Evolutionary conservation across 2,329 filamentous ascomycete genomes (phyloP), one percentile per base, ranked within the genome.

Genomic region (Colletotrichum falcatum): DNA sequence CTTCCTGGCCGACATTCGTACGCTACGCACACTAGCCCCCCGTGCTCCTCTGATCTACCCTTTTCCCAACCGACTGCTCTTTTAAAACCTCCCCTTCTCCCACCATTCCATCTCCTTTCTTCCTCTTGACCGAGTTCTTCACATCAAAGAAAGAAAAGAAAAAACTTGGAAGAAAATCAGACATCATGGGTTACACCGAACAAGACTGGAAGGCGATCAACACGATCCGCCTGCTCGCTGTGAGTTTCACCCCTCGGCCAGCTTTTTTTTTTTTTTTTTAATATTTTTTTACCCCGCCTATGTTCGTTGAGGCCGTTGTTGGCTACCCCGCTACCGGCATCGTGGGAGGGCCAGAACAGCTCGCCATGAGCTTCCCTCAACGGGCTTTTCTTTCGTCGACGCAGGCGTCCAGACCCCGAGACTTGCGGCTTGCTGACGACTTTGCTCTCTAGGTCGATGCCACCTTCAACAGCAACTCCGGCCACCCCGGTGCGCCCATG

Each of bases 401-500:
- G 7, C 35, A 44, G 12, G 30, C 28, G 8, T 39, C 28, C 64
- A 33, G 46, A 35, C 1, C 14, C 16, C 12, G 7, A 11, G n/a
- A 5, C 9, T 20, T 7, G 46, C 26, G 51, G 23, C 23, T 33
- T 5, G 26, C 68, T 71, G 37, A 68, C 58, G n/a, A 33, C 30
- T 39, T 28, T n/a, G 8, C 5, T 46, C 62, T 76, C 72, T 81
- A 99, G 96, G 93, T 94, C 87, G 96, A 99, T 98, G 96, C 95
- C 83, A 98, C 95, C 80, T 91, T 91, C 84, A 88, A 92, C 83
- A 94, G 95, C 83, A 98, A 98, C 90, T 98, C 95, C 75, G 96
- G 96, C 82, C 96, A 99, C 87, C 96, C 96, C 79, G 96, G 96
- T 89, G 96, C 96, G 83, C 96, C 96, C 79, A 99, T 99, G 96